Evolutionary conservation across 345 rosid species (phyloP).

Genomic region (Lumnitzera littorea): DNA sequence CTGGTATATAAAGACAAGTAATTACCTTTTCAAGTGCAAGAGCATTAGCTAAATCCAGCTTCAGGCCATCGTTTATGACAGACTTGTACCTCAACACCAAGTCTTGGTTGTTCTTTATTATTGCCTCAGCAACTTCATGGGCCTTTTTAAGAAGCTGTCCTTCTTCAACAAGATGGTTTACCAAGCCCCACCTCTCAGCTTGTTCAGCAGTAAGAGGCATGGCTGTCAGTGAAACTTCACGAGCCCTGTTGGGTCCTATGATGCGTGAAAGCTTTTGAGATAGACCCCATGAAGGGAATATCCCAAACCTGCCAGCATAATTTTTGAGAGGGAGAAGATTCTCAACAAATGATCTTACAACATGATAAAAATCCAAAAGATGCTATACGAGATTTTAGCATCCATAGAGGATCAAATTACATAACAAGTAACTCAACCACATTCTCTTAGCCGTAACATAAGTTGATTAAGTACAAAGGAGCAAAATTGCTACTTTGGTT

Average conservation of each 20-base stretch:
- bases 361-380: too few species aligned
- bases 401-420: too few species aligned
- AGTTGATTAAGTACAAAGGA: too few species aligned
- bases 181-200: slow-evolving; percentile 79
- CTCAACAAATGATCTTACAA: too few species aligned
- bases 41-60: slow-evolving; percentile 65
- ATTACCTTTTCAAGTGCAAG: slow-evolving; percentile 80
- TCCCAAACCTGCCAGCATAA: slow-evolving; percentile 54
- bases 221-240: slow-evolving; percentile 66
- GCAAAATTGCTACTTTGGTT: too few species aligned
- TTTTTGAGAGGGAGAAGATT: too few species aligned
- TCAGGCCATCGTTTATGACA: slow-evolving; percentile 71
- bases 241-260: slow-evolving; percentile 75
- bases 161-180: slow-evolving; percentile 77
- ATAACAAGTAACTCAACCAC: too few species aligned
- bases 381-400: too few species aligned
- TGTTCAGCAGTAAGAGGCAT: slow-evolving; percentile 68
- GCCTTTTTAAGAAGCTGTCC: slow-evolving; percentile 59
- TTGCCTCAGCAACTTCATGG: slow-evolving; percentile 54
- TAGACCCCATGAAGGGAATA: slow-evolving; percentile 96
- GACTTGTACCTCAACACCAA: slow-evolving; percentile 71
- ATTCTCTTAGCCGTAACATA: too few species aligned
- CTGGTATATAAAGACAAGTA: not conserved
- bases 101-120: slow-evolving; percentile 60
- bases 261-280: slow-evolving; percentile 85